These are phyloP conservation scores for Rhizoclosmatium sp. DNA, from an alignment of 192 early-diverging fungal genomes.

Conservation along the genomic window DNA sequence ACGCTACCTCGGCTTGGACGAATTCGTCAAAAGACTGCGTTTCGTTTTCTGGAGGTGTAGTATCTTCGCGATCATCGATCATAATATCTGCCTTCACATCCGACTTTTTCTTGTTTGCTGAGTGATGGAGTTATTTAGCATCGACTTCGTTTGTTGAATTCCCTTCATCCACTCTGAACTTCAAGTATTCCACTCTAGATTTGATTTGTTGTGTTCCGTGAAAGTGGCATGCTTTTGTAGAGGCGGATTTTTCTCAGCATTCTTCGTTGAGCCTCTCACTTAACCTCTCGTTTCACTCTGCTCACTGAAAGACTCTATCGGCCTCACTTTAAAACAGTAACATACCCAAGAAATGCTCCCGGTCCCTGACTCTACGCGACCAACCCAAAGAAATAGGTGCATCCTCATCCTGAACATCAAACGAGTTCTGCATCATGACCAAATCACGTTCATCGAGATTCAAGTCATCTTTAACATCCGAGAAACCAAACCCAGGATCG, in stretches of 20 bases:
- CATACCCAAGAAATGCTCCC: conserved; percentile 30
- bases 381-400: conserved; percentile 26
- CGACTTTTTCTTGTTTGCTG: neutral
- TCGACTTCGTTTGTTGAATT: too few species aligned
- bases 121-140: neutral
- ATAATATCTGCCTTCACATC: neutral
- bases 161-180: too few species aligned
- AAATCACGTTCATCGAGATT: conserved; percentile 20
- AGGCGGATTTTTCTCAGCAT: too few species aligned
- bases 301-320: too few species aligned
- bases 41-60: neutral
- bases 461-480: neutral
- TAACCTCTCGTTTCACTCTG: too few species aligned
- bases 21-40: conserved; percentile 23
- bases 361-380: conserved; percentile 20
- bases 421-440: conserved; percentile 18
- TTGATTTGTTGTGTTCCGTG: too few species aligned
- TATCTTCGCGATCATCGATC: neutral
- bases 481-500: neutral
- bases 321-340: neutral
- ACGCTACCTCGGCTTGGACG: conserved; percentile 28
- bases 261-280: too few species aligned
- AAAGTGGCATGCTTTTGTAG: too few species aligned
- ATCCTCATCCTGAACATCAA: conserved; percentile 29
- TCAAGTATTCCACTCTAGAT: too few species aligned